Conservation (phyloP, 192 early-diverging fungal species). For the Oehlia diaphana region DNA sequence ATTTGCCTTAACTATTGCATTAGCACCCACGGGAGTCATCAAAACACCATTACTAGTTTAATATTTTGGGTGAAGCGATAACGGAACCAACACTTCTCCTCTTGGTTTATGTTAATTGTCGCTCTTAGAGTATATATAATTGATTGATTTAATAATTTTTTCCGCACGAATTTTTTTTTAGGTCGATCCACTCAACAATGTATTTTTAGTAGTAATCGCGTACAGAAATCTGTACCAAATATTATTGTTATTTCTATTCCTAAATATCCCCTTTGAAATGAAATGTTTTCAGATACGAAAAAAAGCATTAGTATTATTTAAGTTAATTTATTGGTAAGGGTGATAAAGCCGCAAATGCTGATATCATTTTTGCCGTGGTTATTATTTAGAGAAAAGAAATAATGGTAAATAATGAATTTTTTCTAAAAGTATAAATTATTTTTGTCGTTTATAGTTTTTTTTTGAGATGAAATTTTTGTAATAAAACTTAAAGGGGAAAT, state of each 20-base stretch:
- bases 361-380: no score
- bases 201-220: slow-evolving; percentile 7
- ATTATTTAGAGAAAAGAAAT: no score
- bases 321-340: not conserved
- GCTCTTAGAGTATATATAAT: not conserved
- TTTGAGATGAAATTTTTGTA: no score
- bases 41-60: not conserved
- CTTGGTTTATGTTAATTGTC: slow-evolving; percentile 6
- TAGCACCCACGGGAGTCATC: not conserved
- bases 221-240: slow-evolving; percentile 18
- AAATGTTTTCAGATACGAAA: not conserved
- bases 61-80: slow-evolving; percentile 10
- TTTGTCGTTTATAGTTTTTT: no score
- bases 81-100: slow-evolving; percentile 19
- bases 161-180: slow-evolving; percentile 22
- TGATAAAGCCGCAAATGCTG: no score
- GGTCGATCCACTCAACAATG: slow-evolving; percentile 15
- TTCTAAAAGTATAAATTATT: no score
- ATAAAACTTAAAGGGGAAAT: no score
- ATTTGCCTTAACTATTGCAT: slow-evolving; percentile 11
- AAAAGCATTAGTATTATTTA: slow-evolving; percentile 2
- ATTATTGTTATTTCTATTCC: not conserved
- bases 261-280: slow-evolving; percentile 22
- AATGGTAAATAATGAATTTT: no score
- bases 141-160: slow-evolving; percentile 2